Evolutionary conservation across 139 green algal species (phyloP).

Genomic region (Edaphochlamys debaryana): DNA sequence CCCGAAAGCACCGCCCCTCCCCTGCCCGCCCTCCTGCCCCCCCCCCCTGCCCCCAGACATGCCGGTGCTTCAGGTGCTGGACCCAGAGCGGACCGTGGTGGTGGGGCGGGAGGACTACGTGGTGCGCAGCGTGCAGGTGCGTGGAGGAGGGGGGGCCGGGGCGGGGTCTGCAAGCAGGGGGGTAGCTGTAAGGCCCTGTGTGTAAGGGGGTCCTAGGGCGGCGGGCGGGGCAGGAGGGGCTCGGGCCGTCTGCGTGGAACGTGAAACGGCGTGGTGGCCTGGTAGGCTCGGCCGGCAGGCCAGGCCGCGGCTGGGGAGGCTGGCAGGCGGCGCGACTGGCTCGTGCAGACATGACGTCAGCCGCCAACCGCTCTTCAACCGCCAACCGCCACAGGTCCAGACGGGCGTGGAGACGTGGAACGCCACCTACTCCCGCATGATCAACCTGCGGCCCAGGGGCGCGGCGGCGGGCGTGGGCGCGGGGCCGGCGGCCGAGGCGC

Average conservation of each 20-base stretch:
- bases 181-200: neutral
- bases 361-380: too few relatives aligned
- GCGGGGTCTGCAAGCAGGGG: neutral
- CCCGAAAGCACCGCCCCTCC: neutral
- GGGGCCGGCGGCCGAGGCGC: neutral
- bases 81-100: conserved; percentile 56
- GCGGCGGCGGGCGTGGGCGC: neutral
- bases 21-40: neutral
- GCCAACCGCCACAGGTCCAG: neutral
- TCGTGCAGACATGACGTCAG: too few relatives aligned
- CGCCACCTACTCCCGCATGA: conserved; percentile 26
- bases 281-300: too few relatives aligned
- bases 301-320: too few relatives aligned
- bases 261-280: too few relatives aligned
- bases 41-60: conserved; percentile 28
- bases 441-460: conserved; percentile 6
- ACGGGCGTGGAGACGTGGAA: conserved; percentile 31
- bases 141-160: neutral
- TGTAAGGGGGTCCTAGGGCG: too few relatives aligned
- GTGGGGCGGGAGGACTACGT: conserved; percentile 81
- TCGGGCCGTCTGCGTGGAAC: too few relatives aligned
- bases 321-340: too few relatives aligned
- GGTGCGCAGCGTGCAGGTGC: conserved; percentile 72
- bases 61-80: conserved; percentile 40
- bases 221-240: too few relatives aligned